Base-by-base conservation (phyloP, 2,329 filamentous ascomycete species). In the Pestalotiopsis fici region DNA sequence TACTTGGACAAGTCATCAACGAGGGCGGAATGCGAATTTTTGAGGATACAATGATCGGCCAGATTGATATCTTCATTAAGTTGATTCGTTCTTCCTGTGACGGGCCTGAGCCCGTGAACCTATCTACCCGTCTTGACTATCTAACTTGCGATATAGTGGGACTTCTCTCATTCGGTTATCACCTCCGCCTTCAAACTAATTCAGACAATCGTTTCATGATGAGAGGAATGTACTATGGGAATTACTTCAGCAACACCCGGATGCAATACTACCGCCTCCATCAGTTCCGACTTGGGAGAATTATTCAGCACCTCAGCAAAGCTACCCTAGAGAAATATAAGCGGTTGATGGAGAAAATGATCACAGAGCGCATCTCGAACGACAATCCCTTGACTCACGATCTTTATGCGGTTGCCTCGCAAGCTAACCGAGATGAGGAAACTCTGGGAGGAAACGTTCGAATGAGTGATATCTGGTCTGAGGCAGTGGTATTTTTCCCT, bases 91-190 rank as follows among this genome's bases (percentile, higher is more conserved):
- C 64, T 28, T 67, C 69, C 2, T 65, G 59, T 27, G 39, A 23
- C 23, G 50, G 37, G 15, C 65, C 63, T 13, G 37, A 66, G n/a
- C 59, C 66, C 3, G 68, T 73, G 9, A 68, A 73, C 47, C 69
- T 73, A 66, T 66, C 69, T 5, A 59, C 50, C 15, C 59, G 59
- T 13, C 62, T 62, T 35, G 65, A 68, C 27, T 65, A 65, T 27
- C 56, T 72, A 28, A 60, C 65, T 6, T 68, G 68, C 60, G 71
- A 73, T 43, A 65, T 73, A n/a, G 66, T 73, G 18, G 69, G 67
- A n/a, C 54, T 68, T 2, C 68, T 73, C 3, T 69, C 71, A 18
- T 72, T 73, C 50, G 71, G 71, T 5, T 71, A 68, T 31, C 28
- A 59, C 23, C 63, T 73, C 50, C 69, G 69, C 4, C 68, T 67